A percentile compares a stretch with the other conserved stretches of the same genome.
These are phyloP conservation scores for Solanum hybrid DNA, from an alignment of 305 asterid genomes.

Conservation along the genomic window DNA sequence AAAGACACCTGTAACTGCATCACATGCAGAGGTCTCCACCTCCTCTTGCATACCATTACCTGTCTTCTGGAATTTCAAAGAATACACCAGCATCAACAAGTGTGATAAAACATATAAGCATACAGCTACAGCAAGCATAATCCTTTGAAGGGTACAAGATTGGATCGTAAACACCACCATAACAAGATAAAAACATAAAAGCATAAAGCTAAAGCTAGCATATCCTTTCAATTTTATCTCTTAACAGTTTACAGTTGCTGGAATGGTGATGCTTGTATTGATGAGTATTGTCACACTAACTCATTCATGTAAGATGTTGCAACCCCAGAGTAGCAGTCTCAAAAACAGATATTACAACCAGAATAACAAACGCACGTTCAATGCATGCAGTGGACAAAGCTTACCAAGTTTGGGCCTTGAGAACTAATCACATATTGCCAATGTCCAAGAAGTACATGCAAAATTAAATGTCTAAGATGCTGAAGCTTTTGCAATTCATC, in stretches of 20 bases:
- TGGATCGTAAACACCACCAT: not conserved
- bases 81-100: not conserved
- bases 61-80: slow-evolving; percentile 35
- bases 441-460: not conserved
- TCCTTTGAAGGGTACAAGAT: not conserved
- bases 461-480: not conserved
- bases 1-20: slow-evolving; percentile 53
- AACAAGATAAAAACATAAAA: not conserved
- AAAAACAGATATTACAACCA: not conserved
- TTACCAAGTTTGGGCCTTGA: not conserved
- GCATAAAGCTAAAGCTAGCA: not conserved
- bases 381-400: not conserved
- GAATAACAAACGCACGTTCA: not conserved
- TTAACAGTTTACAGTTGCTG: not conserved
- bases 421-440: not conserved
- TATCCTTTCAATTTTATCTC: not conserved
- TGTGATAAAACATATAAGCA: not conserved
- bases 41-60: slow-evolving; percentile 50
- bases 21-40: slow-evolving; percentile 62
- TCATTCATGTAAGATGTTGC: not conserved
- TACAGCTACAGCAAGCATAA: not conserved
- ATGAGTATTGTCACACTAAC: not conserved
- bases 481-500: not conserved
- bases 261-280: not conserved
- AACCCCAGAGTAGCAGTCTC: not conserved